A percentile compares a stretch with the other conserved stretches of the same genome.
Evolutionary conservation across 2,329 filamentous ascomycete genomes (phyloP).

Genomic region (Penicillium sp.): DNA sequence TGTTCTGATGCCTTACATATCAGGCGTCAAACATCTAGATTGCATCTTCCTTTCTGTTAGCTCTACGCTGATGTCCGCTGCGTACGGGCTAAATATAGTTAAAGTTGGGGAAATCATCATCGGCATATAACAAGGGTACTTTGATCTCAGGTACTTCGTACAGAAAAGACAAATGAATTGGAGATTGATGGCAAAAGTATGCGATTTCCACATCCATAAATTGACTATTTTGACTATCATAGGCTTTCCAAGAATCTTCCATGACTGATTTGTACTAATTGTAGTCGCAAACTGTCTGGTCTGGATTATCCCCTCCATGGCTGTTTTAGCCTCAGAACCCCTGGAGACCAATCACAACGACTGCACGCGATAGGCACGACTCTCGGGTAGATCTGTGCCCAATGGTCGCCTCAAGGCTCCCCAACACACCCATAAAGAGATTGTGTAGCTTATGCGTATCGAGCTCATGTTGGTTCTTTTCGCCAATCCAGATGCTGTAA

Average conservation of each 20-base stretch:
- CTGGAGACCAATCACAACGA: not conserved
- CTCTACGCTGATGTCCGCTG: not conserved
- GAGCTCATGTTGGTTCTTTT: not conserved
- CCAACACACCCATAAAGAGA: not conserved
- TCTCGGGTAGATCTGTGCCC: not conserved
- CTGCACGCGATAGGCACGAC: not conserved
- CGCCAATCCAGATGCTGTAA: not conserved
- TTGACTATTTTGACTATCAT: not conserved
- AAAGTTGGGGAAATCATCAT: not conserved
- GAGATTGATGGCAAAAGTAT: not conserved
- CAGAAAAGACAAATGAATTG: not conserved
- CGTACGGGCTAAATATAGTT: not conserved
- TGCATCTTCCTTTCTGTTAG: not conserved
- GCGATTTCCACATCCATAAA: not conserved
- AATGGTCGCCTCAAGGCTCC: not conserved
- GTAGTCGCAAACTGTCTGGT: not conserved
- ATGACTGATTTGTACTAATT: not conserved
- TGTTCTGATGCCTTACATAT: conserved; percentile 3
- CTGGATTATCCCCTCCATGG: not conserved
- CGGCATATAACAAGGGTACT: not conserved
- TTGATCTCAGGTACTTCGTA: not conserved
- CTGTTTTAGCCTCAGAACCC: not conserved
- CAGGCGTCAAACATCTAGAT: conserved; percentile 1
- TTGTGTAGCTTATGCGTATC: not conserved
- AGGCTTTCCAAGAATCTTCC: not conserved